Conservation (phyloP, 2,329 filamentous ascomycete genomes). For the Graphilbum fragrans region DNA sequence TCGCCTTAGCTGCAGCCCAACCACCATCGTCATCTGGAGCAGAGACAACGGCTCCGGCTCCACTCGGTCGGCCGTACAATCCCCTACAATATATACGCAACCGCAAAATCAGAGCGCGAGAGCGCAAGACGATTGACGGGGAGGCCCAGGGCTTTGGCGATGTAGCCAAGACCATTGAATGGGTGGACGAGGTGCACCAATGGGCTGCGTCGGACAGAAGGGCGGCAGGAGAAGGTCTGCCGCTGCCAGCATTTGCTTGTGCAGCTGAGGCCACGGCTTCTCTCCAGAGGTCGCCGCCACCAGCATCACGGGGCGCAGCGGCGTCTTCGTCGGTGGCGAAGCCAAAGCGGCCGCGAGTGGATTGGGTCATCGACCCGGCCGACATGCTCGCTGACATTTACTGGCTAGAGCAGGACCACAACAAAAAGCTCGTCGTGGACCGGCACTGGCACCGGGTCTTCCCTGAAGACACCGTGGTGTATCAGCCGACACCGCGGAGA, state of each 20-base stretch:
- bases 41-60: conserved; percentile 13
- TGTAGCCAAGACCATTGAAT: conserved; percentile 55
- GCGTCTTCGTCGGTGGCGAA: conserved; percentile 26
- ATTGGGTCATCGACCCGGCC: conserved; percentile 74
- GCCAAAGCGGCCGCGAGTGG: conserved; percentile 59
- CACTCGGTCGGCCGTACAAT: conserved; percentile 65
- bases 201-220: conserved; percentile 26
- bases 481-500: conserved; percentile 17
- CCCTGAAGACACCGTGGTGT: conserved; percentile 22
- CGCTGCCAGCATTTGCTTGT: conserved; percentile 32
- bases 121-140: conserved; percentile 62
- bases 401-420: conserved; percentile 75
- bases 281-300: conserved; percentile 28
- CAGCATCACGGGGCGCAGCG: conserved; percentile 23
- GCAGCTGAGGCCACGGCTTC: conserved; percentile 28
- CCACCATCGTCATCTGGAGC: conserved; percentile 9
- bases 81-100: conserved; percentile 89
- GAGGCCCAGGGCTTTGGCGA: conserved; percentile 69
- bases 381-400: conserved; percentile 83
- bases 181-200: conserved; percentile 59
- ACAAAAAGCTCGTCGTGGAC: conserved; percentile 74
- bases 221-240: conserved; percentile 9
- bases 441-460: conserved; percentile 65
- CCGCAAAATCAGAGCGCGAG: conserved; percentile 68
- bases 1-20: no score